Evolutionary conservation across 1,284 basidiomycete genomes (phyloP), one percentile per base, ranked within the genome.

Genomic region (Uromyces viciae-fabae): DNA sequence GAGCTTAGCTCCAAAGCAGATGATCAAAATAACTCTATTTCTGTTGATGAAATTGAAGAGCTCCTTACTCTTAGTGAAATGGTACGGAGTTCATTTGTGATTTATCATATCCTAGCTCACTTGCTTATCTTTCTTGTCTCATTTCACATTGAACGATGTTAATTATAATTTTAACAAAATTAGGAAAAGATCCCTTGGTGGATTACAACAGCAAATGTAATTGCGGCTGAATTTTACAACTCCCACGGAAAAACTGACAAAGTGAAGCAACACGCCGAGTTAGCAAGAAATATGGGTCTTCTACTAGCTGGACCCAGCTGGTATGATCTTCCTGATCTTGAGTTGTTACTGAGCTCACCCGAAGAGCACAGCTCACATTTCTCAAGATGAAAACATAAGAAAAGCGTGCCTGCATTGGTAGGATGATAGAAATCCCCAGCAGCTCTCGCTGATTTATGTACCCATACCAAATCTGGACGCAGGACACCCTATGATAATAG

Each of bases 161-260:
- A 49, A 49, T 49, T 49, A 49, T 49, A 49, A n/a, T n/a, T n/a
- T n/a, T n/a, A n/a, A n/a, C n/a, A n/a, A n/a, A n/a, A n/a, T n/a
- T 28, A 64, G 60, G 60, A 64, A 64, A 36, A 64, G 15, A 64
- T 64, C 28, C 60, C 60, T 36, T 38, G 33, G 11, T 64, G 60
- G 17, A 38, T 64, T 31, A 8, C 40, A 36, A 64, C 33, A 17
- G 60, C 60, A 3, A 38, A 36, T 38, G 2, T 36, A 38, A 8
- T 64, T 22, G 60, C 60, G 19, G 60, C 60, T 38, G 60, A 38
- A 64, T 64, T 64, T 64, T 64, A 64, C 22, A 64, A 64, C 33
- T 64, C 60, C 8, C 15, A 64, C 3, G 60, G 60, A 3, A 36
- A 64, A 14, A 14, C 5, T 8, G 22, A 64, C 17, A 64, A 64